Evolutionary conservation across 768 basidiomycete species (phyloP).

Genomic region (Amanita polypyramis): DNA sequence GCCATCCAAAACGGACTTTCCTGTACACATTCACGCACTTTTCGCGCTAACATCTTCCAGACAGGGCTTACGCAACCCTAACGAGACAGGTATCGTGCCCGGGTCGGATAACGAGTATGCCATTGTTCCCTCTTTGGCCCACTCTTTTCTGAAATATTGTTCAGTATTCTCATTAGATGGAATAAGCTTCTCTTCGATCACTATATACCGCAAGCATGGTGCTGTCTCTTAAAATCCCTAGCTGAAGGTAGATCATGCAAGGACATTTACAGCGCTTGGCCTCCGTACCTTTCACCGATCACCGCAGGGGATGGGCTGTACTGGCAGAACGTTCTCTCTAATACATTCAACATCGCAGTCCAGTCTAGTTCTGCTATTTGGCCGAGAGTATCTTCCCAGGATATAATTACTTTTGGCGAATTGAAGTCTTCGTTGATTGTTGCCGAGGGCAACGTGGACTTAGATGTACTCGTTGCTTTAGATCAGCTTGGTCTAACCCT

Average conservation of each 20-base stretch:
- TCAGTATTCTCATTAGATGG: slow-evolving; percentile 36
- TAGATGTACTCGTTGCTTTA: slow-evolving; percentile 19
- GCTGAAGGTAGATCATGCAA: slow-evolving; percentile 12
- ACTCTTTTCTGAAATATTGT: not conserved
- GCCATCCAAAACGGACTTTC: slow-evolving; percentile 33
- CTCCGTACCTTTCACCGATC: slow-evolving; percentile 19
- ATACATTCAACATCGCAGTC: slow-evolving; percentile 20
- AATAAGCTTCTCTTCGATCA: slow-evolving; percentile 33
- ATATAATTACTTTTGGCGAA: not conserved
- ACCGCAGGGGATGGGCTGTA: slow-evolving; percentile 30
- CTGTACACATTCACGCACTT: slow-evolving; percentile 33
- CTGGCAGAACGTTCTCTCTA: slow-evolving; percentile 23
- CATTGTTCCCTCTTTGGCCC: not conserved
- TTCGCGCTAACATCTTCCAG: slow-evolving; percentile 37
- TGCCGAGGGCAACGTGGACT: slow-evolving; percentile 10
- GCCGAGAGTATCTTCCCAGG: slow-evolving; percentile 2
- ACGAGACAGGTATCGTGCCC: slow-evolving; percentile 26
- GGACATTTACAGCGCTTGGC: slow-evolving; percentile 31
- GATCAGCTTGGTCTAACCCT: slow-evolving; percentile 23
- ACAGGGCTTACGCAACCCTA: slow-evolving; percentile 31
- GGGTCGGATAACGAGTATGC: slow-evolving; percentile 33
- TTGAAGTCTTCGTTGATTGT: slow-evolving; percentile 17
- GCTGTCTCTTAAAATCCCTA: slow-evolving; percentile 21
- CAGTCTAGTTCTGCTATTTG: slow-evolving; percentile 1
- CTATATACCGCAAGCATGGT: slow-evolving; percentile 37